Evolutionary conservation across 768 basidiomycete species (phyloP), one percentile per base, ranked within the genome.

Genomic region (Russula virescens): DNA sequence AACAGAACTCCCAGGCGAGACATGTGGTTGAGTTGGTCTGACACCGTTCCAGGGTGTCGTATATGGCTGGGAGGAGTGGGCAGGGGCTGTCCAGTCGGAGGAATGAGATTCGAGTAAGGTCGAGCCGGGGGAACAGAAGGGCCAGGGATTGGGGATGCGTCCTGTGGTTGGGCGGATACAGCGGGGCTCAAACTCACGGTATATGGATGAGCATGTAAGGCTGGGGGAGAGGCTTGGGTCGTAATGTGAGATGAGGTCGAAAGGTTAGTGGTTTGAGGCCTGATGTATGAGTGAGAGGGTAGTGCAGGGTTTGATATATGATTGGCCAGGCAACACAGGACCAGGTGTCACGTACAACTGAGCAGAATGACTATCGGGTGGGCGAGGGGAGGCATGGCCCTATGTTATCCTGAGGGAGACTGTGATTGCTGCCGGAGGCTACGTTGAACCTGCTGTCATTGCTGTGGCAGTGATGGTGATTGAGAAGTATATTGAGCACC

Each of bases 281-380:
- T 2, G n/a, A 42, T n/a, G 23, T 54, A 54, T 21, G 51, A 25
- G 5, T 21, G 34, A 45, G 62, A 19, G 21, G 62, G 40, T 35
- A 47, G 51, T 16, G 47, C 38, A 38, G 62, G 47, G 58, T 31
- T 55, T 38, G 52, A 19, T 16, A 55, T 54, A 43, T 45, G 52
- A 34, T 49, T 54, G 62, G 11, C 10, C 21, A 50, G 40, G 58
- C 7, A 31, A 48, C 23, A 40, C 11, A 31, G 45, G 31, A 28
- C 31, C 14, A n/a, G 26, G 9, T 28, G 52, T 23, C 5, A 9
- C 28, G 28, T 59, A 43, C 10, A 38, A 28, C 16, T 63, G 57
- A 13, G 45, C 43, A 18, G 26, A 13, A 34, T 58, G 34, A 26
- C 45, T 64, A 43, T 51, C 26, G 35, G 49, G 42, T 10, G 55